Percentiles rank a stretch among this genome's conserved stretches.
Evolutionary conservation across 805 yeast genomes (phyloP).

Genomic region (Candida qinlingensis): DNA sequence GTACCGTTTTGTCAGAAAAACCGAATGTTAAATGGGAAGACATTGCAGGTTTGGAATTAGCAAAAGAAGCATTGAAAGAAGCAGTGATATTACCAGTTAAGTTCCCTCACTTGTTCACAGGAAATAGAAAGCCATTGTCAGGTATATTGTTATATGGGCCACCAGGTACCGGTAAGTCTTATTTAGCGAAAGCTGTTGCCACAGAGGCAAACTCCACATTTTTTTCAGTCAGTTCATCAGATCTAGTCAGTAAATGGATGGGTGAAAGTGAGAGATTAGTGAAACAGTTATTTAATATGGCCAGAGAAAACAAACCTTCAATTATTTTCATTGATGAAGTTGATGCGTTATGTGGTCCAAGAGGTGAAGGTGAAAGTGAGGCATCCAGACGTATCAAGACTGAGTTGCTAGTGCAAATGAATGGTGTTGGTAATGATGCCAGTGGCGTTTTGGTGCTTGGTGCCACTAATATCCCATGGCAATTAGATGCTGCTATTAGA

Average conservation of each 20-base stretch:
- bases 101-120: slow-evolving; percentile 92
- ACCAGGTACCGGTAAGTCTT: slow-evolving; percentile 98
- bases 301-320: slow-evolving; percentile 91
- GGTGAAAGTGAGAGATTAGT: slow-evolving; percentile 97
- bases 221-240: slow-evolving; percentile 93
- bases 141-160: slow-evolving; percentile 89
- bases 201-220: slow-evolving; percentile 97
- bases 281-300: slow-evolving; percentile 91
- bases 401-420: slow-evolving; percentile 94
- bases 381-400: slow-evolving; percentile 95
- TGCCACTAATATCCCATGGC: slow-evolving; percentile 99
- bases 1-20: slow-evolving; percentile 85
- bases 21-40: slow-evolving; percentile 95
- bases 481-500: slow-evolving; percentile 93
- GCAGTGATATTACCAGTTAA: slow-evolving; percentile 95
- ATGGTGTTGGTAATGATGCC: slow-evolving; percentile 96
- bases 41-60: slow-evolving; percentile 91
- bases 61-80: slow-evolving; percentile 94
- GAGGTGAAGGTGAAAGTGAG: slow-evolving; percentile 97
- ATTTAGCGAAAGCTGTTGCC: slow-evolving; percentile 95
- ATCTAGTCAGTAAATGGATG: slow-evolving; percentile 97
- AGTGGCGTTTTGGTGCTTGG: slow-evolving; percentile 91
- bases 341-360: slow-evolving; percentile 95
- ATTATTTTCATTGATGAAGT: slow-evolving; percentile 97
- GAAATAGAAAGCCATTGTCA: slow-evolving; percentile 86